Conservation (phyloP, 345 rosid genomes). For the Hibiscus syriacus region DNA sequence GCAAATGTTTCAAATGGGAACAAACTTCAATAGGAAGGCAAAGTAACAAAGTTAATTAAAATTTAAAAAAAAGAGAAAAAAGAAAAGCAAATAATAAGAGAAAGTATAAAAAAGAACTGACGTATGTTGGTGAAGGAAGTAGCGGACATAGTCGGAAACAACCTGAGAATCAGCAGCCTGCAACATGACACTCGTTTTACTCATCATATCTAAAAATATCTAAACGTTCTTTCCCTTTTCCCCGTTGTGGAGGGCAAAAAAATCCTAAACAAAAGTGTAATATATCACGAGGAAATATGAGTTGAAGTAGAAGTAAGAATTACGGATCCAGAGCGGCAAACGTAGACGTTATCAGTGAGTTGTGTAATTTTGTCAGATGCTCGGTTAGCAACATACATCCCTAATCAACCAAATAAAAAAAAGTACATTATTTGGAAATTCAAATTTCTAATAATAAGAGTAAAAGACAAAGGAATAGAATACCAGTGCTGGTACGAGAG, state of each 20-base stretch:
- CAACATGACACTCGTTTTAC: background rate
- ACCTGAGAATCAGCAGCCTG: slow-evolving; percentile 99
- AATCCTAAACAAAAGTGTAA: background rate
- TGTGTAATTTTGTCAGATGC: slow-evolving; percentile 95
- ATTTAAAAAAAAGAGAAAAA: background rate
- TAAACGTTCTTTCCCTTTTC: background rate
- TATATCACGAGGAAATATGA: background rate
- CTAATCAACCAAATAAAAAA: slow-evolving; percentile 20
- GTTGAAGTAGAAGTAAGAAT: background rate
- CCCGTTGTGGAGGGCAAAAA: background rate
- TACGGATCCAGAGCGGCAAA: slow-evolving; percentile 99
- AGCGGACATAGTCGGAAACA: slow-evolving; percentile 88
- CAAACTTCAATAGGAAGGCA: background rate
- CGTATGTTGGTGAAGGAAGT: slow-evolving; percentile 98
- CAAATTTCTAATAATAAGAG: background rate
- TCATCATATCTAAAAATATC: background rate
- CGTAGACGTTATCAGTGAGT: slow-evolving; percentile 88
- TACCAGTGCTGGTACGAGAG: slow-evolving; percentile 98
- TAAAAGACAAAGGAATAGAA: background rate
- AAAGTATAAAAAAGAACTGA: slow-evolving; percentile 27
- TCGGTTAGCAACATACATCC: slow-evolving; percentile 83
- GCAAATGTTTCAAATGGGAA: background rate
- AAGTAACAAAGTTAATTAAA: background rate
- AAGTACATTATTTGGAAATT: background rate
- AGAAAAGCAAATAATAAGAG: background rate